Evolutionary conservation across 1,139 yeast species (phyloP).

Genomic region (Sugiyamaella pinicola): DNA sequence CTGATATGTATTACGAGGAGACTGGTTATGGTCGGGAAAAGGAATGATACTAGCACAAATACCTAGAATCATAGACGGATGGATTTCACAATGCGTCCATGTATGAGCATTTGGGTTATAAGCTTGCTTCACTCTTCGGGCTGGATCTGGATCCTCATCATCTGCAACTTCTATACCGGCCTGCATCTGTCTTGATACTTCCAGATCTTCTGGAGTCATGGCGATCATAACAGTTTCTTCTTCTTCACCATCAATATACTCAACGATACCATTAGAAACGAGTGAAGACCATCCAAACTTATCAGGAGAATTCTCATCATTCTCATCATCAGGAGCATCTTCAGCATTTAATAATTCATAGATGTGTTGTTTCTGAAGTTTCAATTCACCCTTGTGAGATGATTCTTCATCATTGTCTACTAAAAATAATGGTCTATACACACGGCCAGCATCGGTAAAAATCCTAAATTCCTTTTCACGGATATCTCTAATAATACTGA

Average conservation of each 20-base stretch:
- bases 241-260: slow-evolving; percentile 96
- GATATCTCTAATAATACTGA: slow-evolving; percentile 93
- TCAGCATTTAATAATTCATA: slow-evolving; percentile 63
- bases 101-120: slow-evolving; percentile 71
- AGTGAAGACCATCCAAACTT: slow-evolving; percentile 80
- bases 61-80: slow-evolving; percentile 98
- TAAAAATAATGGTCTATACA: slow-evolving; percentile 88
- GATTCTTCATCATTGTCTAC: slow-evolving; percentile 80
- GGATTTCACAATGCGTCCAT: slow-evolving; percentile 98
- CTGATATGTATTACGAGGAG: slow-evolving; percentile 98
- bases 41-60: slow-evolving; percentile 99
- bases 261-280: slow-evolving; percentile 83
- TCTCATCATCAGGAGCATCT: slow-evolving; percentile 48
- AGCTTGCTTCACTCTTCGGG: slow-evolving; percentile 81
- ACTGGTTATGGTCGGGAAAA: slow-evolving; percentile 99
- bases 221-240: slow-evolving; percentile 98
- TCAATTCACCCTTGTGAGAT: slow-evolving; percentile 75
- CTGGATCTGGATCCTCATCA: slow-evolving; percentile 66
- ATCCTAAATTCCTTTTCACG: slow-evolving; percentile 94
- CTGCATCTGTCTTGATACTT: slow-evolving; percentile 60
- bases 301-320: slow-evolving; percentile 44
- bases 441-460: slow-evolving; percentile 98
- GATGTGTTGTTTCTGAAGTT: slow-evolving; percentile 81
- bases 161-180: slow-evolving; percentile 48
- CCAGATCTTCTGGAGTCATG: slow-evolving; percentile 97